Evolutionary conservation across 495 filamentous ascomycete species (phyloP).

Genomic region (Penicillium canescens): DNA sequence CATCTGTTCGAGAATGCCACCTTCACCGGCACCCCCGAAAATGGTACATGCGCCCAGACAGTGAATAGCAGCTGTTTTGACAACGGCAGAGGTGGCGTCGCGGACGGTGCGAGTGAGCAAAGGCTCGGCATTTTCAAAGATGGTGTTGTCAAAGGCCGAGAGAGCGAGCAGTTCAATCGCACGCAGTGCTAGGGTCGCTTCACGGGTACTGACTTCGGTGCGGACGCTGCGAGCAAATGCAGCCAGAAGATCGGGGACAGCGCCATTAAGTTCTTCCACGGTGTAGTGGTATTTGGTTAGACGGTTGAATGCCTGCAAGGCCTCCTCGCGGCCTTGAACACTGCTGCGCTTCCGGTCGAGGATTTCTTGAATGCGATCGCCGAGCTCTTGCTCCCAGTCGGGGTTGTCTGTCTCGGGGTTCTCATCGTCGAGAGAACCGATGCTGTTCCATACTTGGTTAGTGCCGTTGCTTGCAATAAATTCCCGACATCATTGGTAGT

Average conservation of each 20-base stretch:
- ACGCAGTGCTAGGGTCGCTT: slow-evolving; percentile 68
- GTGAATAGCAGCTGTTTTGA: slow-evolving; percentile 77
- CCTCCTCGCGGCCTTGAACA: slow-evolving; percentile 74
- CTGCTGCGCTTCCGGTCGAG: slow-evolving; percentile 84
- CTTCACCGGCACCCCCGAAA: slow-evolving; percentile 74
- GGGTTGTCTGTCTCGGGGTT: slow-evolving; percentile 55
- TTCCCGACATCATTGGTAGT: slow-evolving; percentile 14
- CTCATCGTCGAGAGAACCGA: slow-evolving; percentile 60
- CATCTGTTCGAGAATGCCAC: slow-evolving; percentile 74
- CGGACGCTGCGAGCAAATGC: slow-evolving; percentile 75
- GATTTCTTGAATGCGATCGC: slow-evolving; percentile 75
- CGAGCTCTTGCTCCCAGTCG: slow-evolving; percentile 67
- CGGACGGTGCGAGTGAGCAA: slow-evolving; percentile 68
- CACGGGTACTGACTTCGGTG: slow-evolving; percentile 67
- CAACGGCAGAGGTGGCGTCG: slow-evolving; percentile 61
- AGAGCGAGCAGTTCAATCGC: slow-evolving; percentile 77
- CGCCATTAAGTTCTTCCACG: slow-evolving; percentile 61
- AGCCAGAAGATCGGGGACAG: slow-evolving; percentile 64
- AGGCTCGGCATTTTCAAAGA: slow-evolving; percentile 64
- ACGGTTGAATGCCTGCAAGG: slow-evolving; percentile 66
- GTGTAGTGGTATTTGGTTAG: slow-evolving; percentile 74
- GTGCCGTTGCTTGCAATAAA: slow-evolving; percentile 5
- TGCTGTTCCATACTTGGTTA: slow-evolving; percentile 20
- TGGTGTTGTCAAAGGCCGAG: slow-evolving; percentile 66
- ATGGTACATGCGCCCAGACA: slow-evolving; percentile 70